Conservation (phyloP, 257 asterid genomes). For the Salvia miltiorrhiza region DNA sequence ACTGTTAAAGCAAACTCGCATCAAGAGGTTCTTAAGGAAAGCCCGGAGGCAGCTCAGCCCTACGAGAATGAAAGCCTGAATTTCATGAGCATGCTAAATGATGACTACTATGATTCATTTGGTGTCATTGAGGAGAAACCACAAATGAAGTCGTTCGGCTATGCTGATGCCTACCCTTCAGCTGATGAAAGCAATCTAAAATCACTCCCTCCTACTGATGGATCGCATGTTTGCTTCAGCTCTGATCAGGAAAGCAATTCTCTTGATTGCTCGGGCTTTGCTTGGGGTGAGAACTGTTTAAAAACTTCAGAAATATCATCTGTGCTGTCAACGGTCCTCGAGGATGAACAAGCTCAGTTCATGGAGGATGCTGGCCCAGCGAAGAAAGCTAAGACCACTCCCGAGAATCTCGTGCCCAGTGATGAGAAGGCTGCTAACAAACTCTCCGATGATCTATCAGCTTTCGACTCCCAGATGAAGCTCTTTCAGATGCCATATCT, state of each 20-base stretch:
- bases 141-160: conserved; percentile 37
- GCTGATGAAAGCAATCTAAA: conserved; percentile 40
- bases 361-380: conserved; percentile 43
- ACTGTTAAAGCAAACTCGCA: conserved; percentile 32
- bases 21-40: conserved; percentile 35
- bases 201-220: conserved; percentile 40
- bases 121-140: conserved; percentile 66
- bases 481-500: conserved; percentile 63
- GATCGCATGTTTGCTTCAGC: conserved; percentile 47
- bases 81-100: conserved; percentile 29
- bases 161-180: conserved; percentile 25
- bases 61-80: conserved; percentile 19
- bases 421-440: conserved; percentile 27
- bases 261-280: conserved; percentile 73
- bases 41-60: conserved; percentile 25
- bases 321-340: conserved; percentile 49
- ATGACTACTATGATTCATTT: conserved; percentile 34
- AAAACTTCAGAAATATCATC: conserved; percentile 80
- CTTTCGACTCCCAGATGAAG: conserved; percentile 66
- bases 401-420: conserved; percentile 24
- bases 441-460: conserved; percentile 46
- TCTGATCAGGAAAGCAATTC: conserved; percentile 87
- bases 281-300: conserved; percentile 63
- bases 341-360: conserved; percentile 44
- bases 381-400: conserved; percentile 46